Percentiles rank a stretch among this genome's conserved stretches.
These are phyloP conservation scores for Xylariaceae sp. DNA, from an alignment of 2,329 filamentous ascomycete species.

Conservation along the genomic window DNA sequence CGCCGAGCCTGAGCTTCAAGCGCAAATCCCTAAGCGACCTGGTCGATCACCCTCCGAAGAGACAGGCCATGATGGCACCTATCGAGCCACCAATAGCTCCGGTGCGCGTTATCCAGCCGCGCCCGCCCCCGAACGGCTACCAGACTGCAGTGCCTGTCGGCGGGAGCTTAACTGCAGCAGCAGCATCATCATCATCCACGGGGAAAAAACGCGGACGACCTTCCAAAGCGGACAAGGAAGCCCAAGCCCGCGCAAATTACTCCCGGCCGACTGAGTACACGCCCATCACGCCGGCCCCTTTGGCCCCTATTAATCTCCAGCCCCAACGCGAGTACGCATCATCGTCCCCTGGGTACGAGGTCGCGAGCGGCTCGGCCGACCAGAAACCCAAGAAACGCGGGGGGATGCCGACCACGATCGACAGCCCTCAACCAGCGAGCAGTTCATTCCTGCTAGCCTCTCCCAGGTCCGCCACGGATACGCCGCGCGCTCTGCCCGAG, in stretches of 20 bases:
- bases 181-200: constrained; percentile 30
- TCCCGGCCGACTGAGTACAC: constrained; percentile 35
- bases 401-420: constrained; percentile 26
- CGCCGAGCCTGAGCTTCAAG: constrained; percentile 37
- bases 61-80: constrained; percentile 35
- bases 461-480: constrained; percentile 35
- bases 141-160: constrained; percentile 19
- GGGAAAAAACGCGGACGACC: constrained; percentile 51
- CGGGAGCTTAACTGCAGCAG: too few species aligned
- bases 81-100: constrained; percentile 32
- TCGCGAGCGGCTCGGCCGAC: constrained; percentile 30
- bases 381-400: constrained; percentile 33
- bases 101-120: constrained; percentile 37
- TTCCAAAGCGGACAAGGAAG: constrained; percentile 48
- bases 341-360: constrained; percentile 38
- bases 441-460: constrained; percentile 33
- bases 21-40: constrained; percentile 42
- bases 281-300: constrained; percentile 37
- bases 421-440: constrained; percentile 33
- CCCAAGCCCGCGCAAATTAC: constrained; percentile 37
- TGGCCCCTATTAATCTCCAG: constrained; percentile 26
- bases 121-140: constrained; percentile 36
- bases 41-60: constrained; percentile 39
- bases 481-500: constrained; percentile 36
- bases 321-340: constrained; percentile 38